Percentiles rank a stretch among this genome's conserved stretches.
Conservation (phyloP, 257 asterid genomes). For the Eucommia ulmoides region DNA sequence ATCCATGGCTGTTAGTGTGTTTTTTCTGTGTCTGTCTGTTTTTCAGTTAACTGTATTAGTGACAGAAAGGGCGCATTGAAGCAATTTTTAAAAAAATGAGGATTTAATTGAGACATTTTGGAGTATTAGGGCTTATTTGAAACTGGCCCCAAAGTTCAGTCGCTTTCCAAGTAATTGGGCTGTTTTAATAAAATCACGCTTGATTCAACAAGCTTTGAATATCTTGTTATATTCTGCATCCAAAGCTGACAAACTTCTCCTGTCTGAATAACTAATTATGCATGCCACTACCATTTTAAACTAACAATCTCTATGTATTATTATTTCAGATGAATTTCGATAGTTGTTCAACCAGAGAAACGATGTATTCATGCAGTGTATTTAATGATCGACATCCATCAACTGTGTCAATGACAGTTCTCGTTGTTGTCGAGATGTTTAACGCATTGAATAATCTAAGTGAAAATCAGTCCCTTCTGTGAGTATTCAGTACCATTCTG, state of each 20-base stretch:
- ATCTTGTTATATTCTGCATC: not conserved
- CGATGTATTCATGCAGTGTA: constrained; percentile 62
- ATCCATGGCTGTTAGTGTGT: too few relatives aligned
- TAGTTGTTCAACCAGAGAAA: constrained; percentile 84
- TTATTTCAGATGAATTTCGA: constrained; percentile 75
- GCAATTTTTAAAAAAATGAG: too few relatives aligned
- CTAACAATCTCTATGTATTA: constrained; percentile 6
- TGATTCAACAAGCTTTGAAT: too few relatives aligned
- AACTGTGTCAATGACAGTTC: constrained; percentile 95
- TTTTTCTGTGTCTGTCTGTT: too few relatives aligned
- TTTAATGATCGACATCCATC: constrained; percentile 90
- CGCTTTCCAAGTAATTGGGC: too few relatives aligned
- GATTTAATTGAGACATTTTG: too few relatives aligned
- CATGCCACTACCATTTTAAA: not conserved
- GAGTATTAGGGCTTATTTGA: too few relatives aligned
- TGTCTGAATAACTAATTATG: not conserved
- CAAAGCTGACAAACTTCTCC: not conserved
- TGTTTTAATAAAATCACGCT: too few relatives aligned
- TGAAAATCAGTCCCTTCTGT: constrained; percentile 96
- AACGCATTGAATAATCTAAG: constrained; percentile 96
- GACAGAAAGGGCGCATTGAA: too few relatives aligned
- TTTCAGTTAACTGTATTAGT: too few relatives aligned
- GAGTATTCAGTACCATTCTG: too few relatives aligned
- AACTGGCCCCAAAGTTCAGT: too few relatives aligned
- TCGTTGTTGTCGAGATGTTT: constrained; percentile 98